Evolutionary conservation across 441 rosid genomes (phyloP).

Genomic region (Iberis amara): DNA sequence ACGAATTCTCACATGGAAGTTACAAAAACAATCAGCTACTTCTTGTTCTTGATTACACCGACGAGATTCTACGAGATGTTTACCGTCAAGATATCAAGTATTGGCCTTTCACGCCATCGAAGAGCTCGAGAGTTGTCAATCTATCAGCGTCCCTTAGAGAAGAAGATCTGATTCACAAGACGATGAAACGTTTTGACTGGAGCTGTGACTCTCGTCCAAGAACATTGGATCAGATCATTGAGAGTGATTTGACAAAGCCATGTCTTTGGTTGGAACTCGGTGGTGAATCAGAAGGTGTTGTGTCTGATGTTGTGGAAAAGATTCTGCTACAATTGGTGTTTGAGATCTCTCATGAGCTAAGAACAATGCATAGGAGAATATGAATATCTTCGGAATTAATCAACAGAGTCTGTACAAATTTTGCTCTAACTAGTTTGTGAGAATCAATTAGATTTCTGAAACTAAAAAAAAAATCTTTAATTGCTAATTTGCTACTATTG

Average conservation of each 20-base stretch:
- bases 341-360: conserved; percentile 36
- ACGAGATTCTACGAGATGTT: conserved; percentile 52
- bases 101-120: conserved; percentile 39
- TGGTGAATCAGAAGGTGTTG: conserved; percentile 45
- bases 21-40: conserved; percentile 22
- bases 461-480: too few relatives aligned
- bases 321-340: conserved; percentile 43
- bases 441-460: too few relatives aligned
- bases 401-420: too few relatives aligned
- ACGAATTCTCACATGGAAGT: conserved; percentile 28
- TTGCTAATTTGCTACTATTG: too few relatives aligned
- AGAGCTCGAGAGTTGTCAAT: conserved; percentile 24
- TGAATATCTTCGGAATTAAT: too few relatives aligned
- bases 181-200: conserved; percentile 52
- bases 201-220: conserved; percentile 11
- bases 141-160: conserved; percentile 21
- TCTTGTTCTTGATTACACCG: conserved; percentile 50
- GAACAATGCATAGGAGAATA: conserved; percentile 23
- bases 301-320: conserved; percentile 39
- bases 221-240: conserved; percentile 42
- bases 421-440: too few relatives aligned
- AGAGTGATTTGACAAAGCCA: conserved; percentile 47
- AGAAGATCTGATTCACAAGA: conserved; percentile 36
- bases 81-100: conserved; percentile 31
- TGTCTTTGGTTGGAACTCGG: conserved; percentile 47